Evolutionary conservation across 148 eudicot genomes (phyloP), one percentile per base, ranked within the genome.

Genomic region (Tetragonia tetragonoides): DNA sequence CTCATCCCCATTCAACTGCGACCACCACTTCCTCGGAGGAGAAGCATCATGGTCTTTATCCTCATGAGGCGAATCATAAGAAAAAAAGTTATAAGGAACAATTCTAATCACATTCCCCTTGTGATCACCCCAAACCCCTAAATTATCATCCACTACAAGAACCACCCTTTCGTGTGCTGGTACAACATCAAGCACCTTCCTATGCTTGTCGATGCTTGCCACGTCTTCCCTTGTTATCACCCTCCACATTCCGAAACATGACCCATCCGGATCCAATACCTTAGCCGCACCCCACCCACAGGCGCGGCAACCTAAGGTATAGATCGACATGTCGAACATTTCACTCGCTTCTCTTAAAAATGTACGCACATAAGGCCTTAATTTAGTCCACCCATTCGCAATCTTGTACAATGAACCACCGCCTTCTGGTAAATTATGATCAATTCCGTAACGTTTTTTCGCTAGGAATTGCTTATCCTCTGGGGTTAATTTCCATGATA

Each of bases 1-100:
- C 60, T 81, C 84, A 37, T 81, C 84, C 39, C 73, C 80, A 56
- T 56, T 56, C 41, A 77, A 47, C n/a, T 81, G 84, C 21, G 77
- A 77, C 84, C 84, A 81, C 6, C 77, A 76, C n/a, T 20, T 28
- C 47, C 28, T 65, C 2, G 80, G 83, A 23, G 83, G 83, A 0
- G 83, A 81, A 4, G 80, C 61, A 56, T 77, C 77, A 34, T 34
- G 74, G 34, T 41, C 77, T 18, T 46, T 73, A 59, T 73, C 75
- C 44, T 77, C 63, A 4, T 72, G 18, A 16, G 74, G 84, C 6
- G 69, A 66, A 59, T 38, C 44, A 38, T 77, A 73, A 9, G 77
- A 77, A 23, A 81, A 81, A 57, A 15, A 81, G 70, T 81, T 77
- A 61, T 81, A 81, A 2, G 84, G 84, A 5, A 9, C 47, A 0